Base-by-base conservation (phyloP, 441 rosid genomes). In the Arabidopsis lyrata region DNA sequence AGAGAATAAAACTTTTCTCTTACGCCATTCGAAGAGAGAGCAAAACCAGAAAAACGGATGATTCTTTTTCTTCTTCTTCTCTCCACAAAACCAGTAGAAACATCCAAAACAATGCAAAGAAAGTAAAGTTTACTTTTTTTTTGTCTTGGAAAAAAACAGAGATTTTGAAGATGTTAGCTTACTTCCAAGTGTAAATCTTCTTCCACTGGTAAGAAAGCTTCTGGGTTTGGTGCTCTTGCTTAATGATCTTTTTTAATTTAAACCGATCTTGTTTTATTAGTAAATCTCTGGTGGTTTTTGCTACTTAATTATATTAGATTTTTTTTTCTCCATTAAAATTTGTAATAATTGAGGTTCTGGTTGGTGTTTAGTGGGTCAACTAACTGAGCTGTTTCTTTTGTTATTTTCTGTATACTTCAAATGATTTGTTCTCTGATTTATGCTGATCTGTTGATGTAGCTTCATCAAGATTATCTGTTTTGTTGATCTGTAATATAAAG, bases 371-470 rank as follows among this genome's bases (percentile, higher is more conserved):
- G 76, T 60, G 14, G 72, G 65, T 73, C 71, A 66, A 58, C 56
- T 48, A 66, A 70, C 67, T 63, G 41, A 62, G 71, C 67, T 59
- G 66, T 62, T 34, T 39, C 44, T 45, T 48, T 74, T 67, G 63
- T 38, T 55, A 5, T 36, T 62, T 70, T 70, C 58, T 45, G 50
- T 27, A 10, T 47, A 8, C 44, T 45, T 14, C 29, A 13, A 12
- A 9, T 72, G 74, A 59, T 18, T 56, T 42, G n/a, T 59, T 42
- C 16, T 44, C 27, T 73, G 57, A 45, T 79, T 81, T 79, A 49
- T 22, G 56, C 69, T 82, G 83, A 81, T 86, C 80, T 82, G 75
- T 55, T 65, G 2, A 35, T 72, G 56, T 78, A 70, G 74, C 8
- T 63, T 70, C 66, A 34, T 68, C 56, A 48, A 72, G 73, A 60